Conservation (phyloP, 2,329 filamentous ascomycete species). For the Fusarium verrucosum region DNA sequence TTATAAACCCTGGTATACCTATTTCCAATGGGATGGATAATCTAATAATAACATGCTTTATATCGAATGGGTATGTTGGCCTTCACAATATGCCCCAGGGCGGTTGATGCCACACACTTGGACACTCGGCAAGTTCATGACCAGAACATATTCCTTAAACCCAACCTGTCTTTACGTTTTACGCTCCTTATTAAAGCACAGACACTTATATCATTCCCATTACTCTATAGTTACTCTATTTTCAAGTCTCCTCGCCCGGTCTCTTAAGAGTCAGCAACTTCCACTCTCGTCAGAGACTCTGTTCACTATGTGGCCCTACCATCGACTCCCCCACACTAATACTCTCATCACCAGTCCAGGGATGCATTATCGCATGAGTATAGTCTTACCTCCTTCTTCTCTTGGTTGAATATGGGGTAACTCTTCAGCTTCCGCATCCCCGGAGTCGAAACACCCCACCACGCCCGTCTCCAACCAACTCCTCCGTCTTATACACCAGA, state of each 20-base stretch:
- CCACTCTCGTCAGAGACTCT: background rate
- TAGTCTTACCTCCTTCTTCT: background rate
- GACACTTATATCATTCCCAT: background rate
- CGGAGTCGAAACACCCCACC: slow-evolving; percentile 1
- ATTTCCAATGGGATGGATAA: background rate
- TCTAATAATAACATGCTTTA: background rate
- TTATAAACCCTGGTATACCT: too few species aligned
- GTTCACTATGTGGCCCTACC: background rate
- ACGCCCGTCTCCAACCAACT: background rate
- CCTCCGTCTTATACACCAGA: background rate
- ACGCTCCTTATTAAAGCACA: background rate
- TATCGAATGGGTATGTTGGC: background rate
- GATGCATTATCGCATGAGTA: background rate
- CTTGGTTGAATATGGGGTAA: background rate
- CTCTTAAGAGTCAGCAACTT: background rate
- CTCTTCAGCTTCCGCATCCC: background rate
- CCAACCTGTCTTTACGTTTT: background rate
- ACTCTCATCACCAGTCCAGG: background rate
- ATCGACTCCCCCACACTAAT: background rate
- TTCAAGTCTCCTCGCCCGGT: background rate
- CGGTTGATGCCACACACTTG: background rate
- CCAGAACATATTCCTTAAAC: background rate
- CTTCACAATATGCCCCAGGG: background rate
- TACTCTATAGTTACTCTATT: background rate
- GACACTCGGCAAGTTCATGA: background rate